Evolutionary conservation across 306 rosid genomes (phyloP), one percentile per base, ranked within the genome.

Genomic region (Vigna hirtella): DNA sequence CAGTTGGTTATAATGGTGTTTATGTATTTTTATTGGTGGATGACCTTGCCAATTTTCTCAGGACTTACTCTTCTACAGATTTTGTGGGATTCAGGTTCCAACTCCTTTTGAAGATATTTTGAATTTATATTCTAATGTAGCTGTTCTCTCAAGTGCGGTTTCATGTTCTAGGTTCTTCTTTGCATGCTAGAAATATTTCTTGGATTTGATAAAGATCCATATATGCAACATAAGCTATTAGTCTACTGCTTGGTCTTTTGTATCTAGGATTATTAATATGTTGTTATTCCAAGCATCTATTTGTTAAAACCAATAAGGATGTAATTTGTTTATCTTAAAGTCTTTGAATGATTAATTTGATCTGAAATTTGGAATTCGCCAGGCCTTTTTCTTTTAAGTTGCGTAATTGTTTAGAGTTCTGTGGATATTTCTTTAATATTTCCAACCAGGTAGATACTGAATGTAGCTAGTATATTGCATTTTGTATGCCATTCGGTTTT

Each of bases 51-150:
- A 87, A 81, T 61, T 95, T 89, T 87, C 87, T 95, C 61, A 82
- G 22, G 67, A 79, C 97, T 68, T 95, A 95, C 80, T 90, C 96
- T 61, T 90, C 98, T 8, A 12, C 82, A 34, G 98, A 95, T 88
- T 89, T 91, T 86, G 79, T 75, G 9, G 98, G 98, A 83, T 95
- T 92, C 97, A 95, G 98, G 98, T 92, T 87, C 81, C 40, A 50
- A 51, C 63, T 72, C 66, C 43, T 80, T 65, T 17, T 13, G 42
- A 78, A 50, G 63, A 71, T 74, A 74, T 49, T 53, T 77, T 79
- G 49, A 70, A 58, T 66, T 74, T 70, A 11, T 55, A 49, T 45
- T 59, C 76, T 65, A 59, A 67, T 77, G n/a, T 79, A 72, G 73
- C 26, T 66, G 56, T 55, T 67, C 36, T 67, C 77, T 49, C 63